Percentiles rank a stretch among this genome's conserved stretches.
These are phyloP conservation scores for Calvatia gigantea DNA, from an alignment of 768 basidiomycete genomes.

Conservation along the genomic window DNA sequence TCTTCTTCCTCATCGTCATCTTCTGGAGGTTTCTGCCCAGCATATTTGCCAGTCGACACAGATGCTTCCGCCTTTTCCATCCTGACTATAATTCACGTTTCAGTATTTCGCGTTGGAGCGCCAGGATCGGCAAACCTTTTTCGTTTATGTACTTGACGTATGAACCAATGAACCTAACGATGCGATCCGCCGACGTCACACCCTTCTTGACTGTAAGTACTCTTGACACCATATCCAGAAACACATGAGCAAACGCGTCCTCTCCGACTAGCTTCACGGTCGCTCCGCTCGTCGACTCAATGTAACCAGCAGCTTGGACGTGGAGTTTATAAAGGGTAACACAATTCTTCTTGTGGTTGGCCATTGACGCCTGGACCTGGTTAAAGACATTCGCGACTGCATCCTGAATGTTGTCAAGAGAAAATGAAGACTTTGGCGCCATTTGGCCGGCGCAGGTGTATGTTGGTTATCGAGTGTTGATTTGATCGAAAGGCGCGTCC, in stretches of 20 bases:
- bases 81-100: conserved; percentile 18
- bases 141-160: conserved; percentile 82
- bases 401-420: conserved; percentile 31
- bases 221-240: conserved; percentile 70
- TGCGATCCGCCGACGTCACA: conserved; percentile 70
- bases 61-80: conserved; percentile 28
- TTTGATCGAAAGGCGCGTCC: conserved; percentile 7
- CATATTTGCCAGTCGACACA: conserved; percentile 12
- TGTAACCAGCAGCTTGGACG: conserved; percentile 52
- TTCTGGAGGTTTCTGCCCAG: conserved; percentile 34
- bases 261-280: conserved; percentile 67
- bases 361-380: conserved; percentile 73
- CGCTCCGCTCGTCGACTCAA: conserved; percentile 43
- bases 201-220: conserved; percentile 87
- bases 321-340: conserved; percentile 87
- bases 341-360: conserved; percentile 93
- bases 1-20: conserved; percentile 57
- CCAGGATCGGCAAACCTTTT: conserved; percentile 55
- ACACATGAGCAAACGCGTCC: conserved; percentile 69
- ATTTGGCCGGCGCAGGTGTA: conserved; percentile 3
- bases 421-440: conserved; percentile 13
- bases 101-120: background rate
- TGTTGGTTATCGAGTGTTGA: background rate
- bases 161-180: conserved; percentile 81
- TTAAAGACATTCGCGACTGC: conserved; percentile 53